Percentiles rank a stretch among this genome's conserved stretches.
These are phyloP conservation scores for Monosporascus sp. DNA, from an alignment of 2,329 filamentous ascomycete genomes.

Conservation along the genomic window DNA sequence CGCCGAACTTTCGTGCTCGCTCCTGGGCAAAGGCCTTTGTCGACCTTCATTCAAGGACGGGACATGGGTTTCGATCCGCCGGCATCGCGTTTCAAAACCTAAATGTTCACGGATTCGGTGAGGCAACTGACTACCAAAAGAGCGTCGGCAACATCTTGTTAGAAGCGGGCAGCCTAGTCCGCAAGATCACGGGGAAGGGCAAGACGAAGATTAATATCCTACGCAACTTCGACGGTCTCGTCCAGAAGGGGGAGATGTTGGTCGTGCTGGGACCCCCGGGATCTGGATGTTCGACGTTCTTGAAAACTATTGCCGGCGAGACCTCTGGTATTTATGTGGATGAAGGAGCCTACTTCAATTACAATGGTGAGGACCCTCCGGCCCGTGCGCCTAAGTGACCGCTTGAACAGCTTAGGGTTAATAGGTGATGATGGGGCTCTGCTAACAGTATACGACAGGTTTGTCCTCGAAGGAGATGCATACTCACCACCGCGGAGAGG, in stretches of 20 bases:
- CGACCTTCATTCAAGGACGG: conserved; percentile 45
- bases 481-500: conserved; percentile 72
- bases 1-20: conserved; percentile 46
- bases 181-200: conserved; percentile 46
- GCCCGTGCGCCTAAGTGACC: conserved; percentile 3
- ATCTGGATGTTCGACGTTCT: conserved; percentile 75
- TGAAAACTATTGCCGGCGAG: conserved; percentile 81
- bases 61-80: conserved; percentile 51
- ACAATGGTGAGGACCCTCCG: conserved; percentile 53
- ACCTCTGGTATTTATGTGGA: conserved; percentile 75
- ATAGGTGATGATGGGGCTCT: neutral
- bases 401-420: neutral
- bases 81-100: conserved; percentile 64
- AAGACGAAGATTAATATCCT: conserved; percentile 62
- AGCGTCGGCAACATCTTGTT: conserved; percentile 59
- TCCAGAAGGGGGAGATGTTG: conserved; percentile 68
- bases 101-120: conserved; percentile 63
- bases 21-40: conserved; percentile 59
- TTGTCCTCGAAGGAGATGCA: conserved; percentile 70
- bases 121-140: conserved; percentile 66
- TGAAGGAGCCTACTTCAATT: conserved; percentile 69
- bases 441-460: conserved; percentile 33
- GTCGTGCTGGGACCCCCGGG: conserved; percentile 69
- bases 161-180: conserved; percentile 37
- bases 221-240: conserved; percentile 61